Evolutionary conservation across 805 yeast genomes (phyloP).

Genomic region (Nakazawaea wickerhamii): DNA sequence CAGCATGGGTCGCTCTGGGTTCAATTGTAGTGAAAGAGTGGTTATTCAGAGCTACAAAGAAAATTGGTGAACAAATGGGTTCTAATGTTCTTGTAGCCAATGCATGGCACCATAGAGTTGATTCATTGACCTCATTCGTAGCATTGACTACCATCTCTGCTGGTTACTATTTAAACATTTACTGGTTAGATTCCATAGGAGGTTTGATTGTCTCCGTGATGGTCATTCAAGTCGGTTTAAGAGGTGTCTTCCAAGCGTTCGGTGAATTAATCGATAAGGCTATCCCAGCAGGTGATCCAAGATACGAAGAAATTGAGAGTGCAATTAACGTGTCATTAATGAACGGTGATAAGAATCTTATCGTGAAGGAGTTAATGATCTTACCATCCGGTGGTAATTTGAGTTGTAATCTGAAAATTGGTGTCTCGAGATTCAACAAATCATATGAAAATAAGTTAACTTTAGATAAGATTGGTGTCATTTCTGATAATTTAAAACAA

Average conservation of each 20-base stretch:
- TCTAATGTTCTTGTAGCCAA: slow-evolving; percentile 91
- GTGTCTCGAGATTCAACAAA: slow-evolving; percentile 25
- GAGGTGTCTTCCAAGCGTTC: slow-evolving; percentile 63
- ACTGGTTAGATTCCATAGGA: slow-evolving; percentile 89
- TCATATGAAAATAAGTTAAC: slow-evolving; percentile 25
- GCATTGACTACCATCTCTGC: slow-evolving; percentile 85
- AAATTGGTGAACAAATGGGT: slow-evolving; percentile 69
- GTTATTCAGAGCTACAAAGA: slow-evolving; percentile 76
- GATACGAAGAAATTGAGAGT: slow-evolving; percentile 36
- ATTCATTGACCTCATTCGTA: slow-evolving; percentile 84
- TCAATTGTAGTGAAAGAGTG: slow-evolving; percentile 86
- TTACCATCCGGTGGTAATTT: slow-evolving; percentile 52
- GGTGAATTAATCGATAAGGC: slow-evolving; percentile 78
- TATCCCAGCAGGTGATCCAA: slow-evolving; percentile 42
- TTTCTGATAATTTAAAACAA: slow-evolving; percentile 21
- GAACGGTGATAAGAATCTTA: slow-evolving; percentile 27
- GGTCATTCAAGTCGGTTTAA: slow-evolving; percentile 79
- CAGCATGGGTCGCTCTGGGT: slow-evolving; percentile 94
- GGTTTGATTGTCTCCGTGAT: slow-evolving; percentile 81
- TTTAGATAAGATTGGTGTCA: slow-evolving; percentile 27
- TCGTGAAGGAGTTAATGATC: slow-evolving; percentile 37
- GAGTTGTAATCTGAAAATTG: slow-evolving; percentile 30
- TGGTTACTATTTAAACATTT: slow-evolving; percentile 70
- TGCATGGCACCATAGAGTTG: slow-evolving; percentile 99
- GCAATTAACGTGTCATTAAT: slow-evolving; percentile 27